Percentiles rank a stretch among this genome's conserved stretches.
Conservation (phyloP, 495 filamentous ascomycete species). For the Filosporella fistucella region DNA sequence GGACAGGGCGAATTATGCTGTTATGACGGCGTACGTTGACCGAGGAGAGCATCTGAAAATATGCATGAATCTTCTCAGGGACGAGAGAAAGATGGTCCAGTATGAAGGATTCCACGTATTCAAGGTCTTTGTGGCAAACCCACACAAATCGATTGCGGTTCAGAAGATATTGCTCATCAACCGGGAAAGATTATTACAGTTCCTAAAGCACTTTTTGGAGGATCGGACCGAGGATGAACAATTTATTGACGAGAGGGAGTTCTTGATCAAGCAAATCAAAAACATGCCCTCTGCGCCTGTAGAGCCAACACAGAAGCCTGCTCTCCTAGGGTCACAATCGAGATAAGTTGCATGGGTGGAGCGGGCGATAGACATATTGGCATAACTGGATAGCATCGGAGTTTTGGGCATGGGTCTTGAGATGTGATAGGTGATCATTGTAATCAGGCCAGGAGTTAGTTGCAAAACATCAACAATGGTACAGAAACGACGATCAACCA, state of each 20-base stretch:
- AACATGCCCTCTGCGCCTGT: conserved; percentile 67
- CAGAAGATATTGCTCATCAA: conserved; percentile 96
- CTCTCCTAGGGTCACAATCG: conserved; percentile 21
- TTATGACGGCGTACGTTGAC: conserved; percentile 97
- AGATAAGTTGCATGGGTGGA: conserved; percentile 6
- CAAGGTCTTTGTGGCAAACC: conserved; percentile 99
- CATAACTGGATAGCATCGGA: conserved; percentile 16
- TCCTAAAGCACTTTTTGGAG: conserved; percentile 86
- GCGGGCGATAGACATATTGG: not conserved
- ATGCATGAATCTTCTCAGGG: conserved; percentile 91
- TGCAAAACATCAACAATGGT: conserved; percentile 15
- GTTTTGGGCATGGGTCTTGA: conserved; percentile 19
- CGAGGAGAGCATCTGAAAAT: conserved; percentile 93
- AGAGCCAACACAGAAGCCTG: conserved; percentile 37
- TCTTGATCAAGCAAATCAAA: conserved; percentile 90
- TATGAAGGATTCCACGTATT: conserved; percentile 99
- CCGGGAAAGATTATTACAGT: conserved; percentile 80
- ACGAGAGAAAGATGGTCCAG: conserved; percentile 97
- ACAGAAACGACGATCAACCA: too few relatives aligned
- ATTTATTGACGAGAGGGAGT: conserved; percentile 96
- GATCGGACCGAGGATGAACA: conserved; percentile 97
- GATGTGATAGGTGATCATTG: conserved; percentile 13
- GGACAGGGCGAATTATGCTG: conserved; percentile 91
- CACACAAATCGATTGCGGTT: conserved; percentile 88
- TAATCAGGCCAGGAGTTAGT: conserved; percentile 14